phyloP scores from a whole-genome alignment of 441 rosid genomes.

The Gossypium lobatum region DNA sequence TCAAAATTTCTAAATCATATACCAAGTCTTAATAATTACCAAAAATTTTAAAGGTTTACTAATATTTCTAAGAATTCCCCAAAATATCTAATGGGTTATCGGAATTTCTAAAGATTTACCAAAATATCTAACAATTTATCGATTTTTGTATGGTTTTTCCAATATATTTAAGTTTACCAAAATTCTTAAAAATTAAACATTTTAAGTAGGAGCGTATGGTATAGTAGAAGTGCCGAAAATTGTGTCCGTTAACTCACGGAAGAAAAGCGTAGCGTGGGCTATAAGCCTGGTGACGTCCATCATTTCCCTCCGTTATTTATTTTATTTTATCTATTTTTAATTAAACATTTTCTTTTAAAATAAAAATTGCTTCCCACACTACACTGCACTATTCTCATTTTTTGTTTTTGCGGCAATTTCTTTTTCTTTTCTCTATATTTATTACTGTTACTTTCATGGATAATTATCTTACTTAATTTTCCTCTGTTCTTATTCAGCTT shows the following conservation, averaged over 20 bases:
- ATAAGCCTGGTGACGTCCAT: slow-evolving; percentile 16
- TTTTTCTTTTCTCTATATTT: neutral
- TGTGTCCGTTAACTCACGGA: neutral
- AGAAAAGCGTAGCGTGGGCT: neutral
- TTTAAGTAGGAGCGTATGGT: too few relatives aligned
- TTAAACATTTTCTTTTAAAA: neutral
- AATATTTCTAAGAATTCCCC: too few relatives aligned
- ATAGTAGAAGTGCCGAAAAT: too few relatives aligned
- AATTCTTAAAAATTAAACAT: too few relatives aligned
- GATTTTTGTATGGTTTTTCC: too few relatives aligned
- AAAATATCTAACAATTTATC: too few relatives aligned
- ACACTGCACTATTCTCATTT: neutral
- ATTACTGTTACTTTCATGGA: neutral
- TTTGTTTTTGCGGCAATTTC: slow-evolving; percentile 14
- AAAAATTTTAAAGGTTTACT: too few relatives aligned
- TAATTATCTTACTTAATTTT: neutral
- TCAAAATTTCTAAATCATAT: too few relatives aligned
- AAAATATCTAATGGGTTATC: too few relatives aligned
- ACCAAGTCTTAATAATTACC: too few relatives aligned
- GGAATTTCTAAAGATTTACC: too few relatives aligned
- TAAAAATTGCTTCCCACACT: neutral
- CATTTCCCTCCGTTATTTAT: neutral
- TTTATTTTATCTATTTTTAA: neutral
- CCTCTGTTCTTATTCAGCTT: neutral
- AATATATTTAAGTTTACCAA: too few relatives aligned